Evolutionary conservation across 805 yeast genomes (phyloP).

Genomic region (Zygosaccharomyces rouxii): DNA sequence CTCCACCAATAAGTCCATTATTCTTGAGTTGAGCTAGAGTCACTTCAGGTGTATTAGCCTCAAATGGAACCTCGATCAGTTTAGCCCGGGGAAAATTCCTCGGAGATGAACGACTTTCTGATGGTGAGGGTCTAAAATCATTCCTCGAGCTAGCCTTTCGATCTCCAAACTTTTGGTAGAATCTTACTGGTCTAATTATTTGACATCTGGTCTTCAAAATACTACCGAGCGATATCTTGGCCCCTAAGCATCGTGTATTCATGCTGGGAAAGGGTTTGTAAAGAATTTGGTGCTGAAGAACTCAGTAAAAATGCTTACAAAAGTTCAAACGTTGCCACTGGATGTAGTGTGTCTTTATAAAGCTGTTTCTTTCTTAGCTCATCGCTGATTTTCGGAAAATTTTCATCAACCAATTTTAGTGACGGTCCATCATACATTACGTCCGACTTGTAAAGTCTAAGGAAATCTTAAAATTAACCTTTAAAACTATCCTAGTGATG

Average conservation of each 20-base stretch:
- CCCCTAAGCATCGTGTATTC: neutral
- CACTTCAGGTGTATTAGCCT: slow-evolving; percentile 17
- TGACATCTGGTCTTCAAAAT: neutral
- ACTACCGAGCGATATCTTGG: neutral
- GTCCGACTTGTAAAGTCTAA: neutral
- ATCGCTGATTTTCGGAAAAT: slow-evolving; percentile 4
- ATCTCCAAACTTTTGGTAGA: neutral
- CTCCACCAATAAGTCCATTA: slow-evolving; percentile 28
- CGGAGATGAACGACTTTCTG: neutral
- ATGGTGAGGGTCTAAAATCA: neutral
- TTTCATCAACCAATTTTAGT: neutral
- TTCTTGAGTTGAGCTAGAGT: slow-evolving; percentile 32
- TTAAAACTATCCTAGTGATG: neutral
- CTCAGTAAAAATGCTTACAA: neutral
- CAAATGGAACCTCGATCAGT: slow-evolving; percentile 21
- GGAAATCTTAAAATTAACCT: slow-evolving; percentile 1
- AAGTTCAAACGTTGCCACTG: neutral
- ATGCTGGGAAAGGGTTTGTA: neutral
- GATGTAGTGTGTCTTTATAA: neutral
- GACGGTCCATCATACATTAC: slow-evolving; percentile 1
- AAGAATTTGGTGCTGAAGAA: neutral
- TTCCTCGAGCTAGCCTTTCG: neutral
- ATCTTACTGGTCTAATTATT: neutral
- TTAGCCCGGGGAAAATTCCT: slow-evolving; percentile 4
- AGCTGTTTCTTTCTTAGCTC: neutral